Evolutionary conservation across 2,329 filamentous ascomycete genomes (phyloP), one percentile per base, ranked within the genome.

Genomic region (Emericellopsis cladophorae): DNA sequence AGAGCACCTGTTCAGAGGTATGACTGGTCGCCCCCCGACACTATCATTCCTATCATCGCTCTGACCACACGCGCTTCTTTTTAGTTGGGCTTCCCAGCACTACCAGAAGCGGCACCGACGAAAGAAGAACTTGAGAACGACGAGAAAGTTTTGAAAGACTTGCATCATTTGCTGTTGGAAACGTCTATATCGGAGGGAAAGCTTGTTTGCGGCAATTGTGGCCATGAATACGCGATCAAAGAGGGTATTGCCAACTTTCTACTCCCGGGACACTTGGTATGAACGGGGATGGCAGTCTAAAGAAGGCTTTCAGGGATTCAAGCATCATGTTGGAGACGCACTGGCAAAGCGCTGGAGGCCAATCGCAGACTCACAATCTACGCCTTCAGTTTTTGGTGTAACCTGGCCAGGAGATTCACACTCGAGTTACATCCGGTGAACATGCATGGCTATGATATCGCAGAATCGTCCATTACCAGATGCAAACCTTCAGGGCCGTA

Each of bases 241-340:
- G 90, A 98, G 64, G 92, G 92, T 5, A 95, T 96, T 59, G 87
- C 88, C 44, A 96, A 96, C 62, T 98, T 98, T 55, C 65, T 98
- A 56, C 65, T 98, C 50, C 92, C 92, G 11, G 92, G 84, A 53
- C 92, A 98, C 67, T 65, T 98, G 61, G 92, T 89, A 37, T 78
- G 57, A 62, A 22, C 11, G 34, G 21, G 34, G 5, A 22, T 21
- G 16, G 16, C 7, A 36, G 34, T 6, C 5, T 3, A 16, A 36
- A 4, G 34, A 29, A 29, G 8, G 18, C 12, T 29, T 12, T 29
- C 26, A 29, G 3, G 9, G 18, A 21, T 21, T 21, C 5, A 21
- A 21, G 18, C 18, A 5, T 21, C 18, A 21, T 21, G 3, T 21
- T 7, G 26, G 26, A 29, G 26, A 29, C 9, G 26, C 26, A 29